phyloP scores from a whole-genome alignment of 306 rosid genomes.

The Crotalaria pallida region DNA sequence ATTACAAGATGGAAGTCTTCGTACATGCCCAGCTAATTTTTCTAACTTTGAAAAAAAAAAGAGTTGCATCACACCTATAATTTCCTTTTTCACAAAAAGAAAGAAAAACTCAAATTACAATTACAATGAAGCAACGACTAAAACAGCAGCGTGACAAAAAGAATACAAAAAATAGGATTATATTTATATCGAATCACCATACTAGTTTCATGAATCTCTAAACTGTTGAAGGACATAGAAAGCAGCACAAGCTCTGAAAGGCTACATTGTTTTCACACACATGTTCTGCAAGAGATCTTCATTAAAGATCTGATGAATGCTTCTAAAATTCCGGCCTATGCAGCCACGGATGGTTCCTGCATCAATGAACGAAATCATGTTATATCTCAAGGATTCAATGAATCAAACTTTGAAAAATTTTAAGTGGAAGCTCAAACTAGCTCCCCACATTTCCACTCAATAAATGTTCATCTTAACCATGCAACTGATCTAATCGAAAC shows the following conservation, averaged over 20 bases:
- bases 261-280: background rate
- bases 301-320: conserved; percentile 2
- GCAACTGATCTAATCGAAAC: background rate
- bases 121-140: conserved; percentile 28
- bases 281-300: conserved; percentile 12
- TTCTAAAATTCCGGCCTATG: conserved; percentile 32
- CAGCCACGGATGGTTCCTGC: conserved; percentile 85
- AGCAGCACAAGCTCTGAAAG: background rate
- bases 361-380: conserved; percentile 9
- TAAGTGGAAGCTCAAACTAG: background rate
- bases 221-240: conserved; percentile 17
- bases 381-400: background rate
- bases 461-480: background rate
- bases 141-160: conserved; percentile 25
- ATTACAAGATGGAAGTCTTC: conserved; percentile 3
- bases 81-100: conserved; percentile 27
- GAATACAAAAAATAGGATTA: conserved; percentile 37
- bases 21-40: background rate
- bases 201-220: conserved; percentile 21
- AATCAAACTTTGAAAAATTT: background rate
- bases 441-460: background rate
- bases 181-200: conserved; percentile 30
- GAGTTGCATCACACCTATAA: conserved; percentile 16
- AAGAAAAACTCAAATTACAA: background rate
- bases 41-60: background rate